Evolutionary conservation across 768 basidiomycete species (phyloP).

Genomic region (Panellus pusillus): DNA sequence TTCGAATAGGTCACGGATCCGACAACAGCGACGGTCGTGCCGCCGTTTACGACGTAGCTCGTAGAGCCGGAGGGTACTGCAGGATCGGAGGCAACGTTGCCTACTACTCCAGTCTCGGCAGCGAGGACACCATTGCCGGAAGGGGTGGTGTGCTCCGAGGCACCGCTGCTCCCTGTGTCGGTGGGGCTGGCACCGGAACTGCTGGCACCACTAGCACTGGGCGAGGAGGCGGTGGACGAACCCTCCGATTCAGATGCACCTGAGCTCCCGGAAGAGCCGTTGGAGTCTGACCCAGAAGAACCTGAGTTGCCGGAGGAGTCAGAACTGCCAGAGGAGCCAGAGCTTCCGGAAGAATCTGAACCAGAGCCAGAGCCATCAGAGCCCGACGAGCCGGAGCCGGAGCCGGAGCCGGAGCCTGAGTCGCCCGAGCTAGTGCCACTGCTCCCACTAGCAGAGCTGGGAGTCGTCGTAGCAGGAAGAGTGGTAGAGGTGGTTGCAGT

Average conservation of each 20-base stretch:
- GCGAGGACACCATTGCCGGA: slow-evolving; percentile 4
- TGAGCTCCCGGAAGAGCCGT: not conserved
- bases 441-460: not conserved
- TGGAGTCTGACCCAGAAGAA: no score
- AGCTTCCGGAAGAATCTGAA: not conserved
- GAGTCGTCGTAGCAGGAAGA: slow-evolving; percentile 10
- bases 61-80: slow-evolving; percentile 10
- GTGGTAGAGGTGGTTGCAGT: slow-evolving; percentile 15
- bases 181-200: not conserved
- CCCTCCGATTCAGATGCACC: no score
- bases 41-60: slow-evolving; percentile 2
- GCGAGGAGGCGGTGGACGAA: not conserved
- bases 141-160: no score
- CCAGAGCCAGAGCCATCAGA: not conserved
- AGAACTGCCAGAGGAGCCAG: not conserved
- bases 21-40: slow-evolving; percentile 17
- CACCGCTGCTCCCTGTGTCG: not conserved
- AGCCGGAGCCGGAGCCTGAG: slow-evolving; percentile 14
- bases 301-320: not conserved
- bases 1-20: slow-evolving; percentile 12
- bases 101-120: not conserved
- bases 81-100: not conserved
- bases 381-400: slow-evolving; percentile 3
- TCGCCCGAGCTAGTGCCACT: slow-evolving; percentile 2
- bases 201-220: not conserved